Conservation (phyloP, 345 rosid species). For the Arabis alpina region DNA sequence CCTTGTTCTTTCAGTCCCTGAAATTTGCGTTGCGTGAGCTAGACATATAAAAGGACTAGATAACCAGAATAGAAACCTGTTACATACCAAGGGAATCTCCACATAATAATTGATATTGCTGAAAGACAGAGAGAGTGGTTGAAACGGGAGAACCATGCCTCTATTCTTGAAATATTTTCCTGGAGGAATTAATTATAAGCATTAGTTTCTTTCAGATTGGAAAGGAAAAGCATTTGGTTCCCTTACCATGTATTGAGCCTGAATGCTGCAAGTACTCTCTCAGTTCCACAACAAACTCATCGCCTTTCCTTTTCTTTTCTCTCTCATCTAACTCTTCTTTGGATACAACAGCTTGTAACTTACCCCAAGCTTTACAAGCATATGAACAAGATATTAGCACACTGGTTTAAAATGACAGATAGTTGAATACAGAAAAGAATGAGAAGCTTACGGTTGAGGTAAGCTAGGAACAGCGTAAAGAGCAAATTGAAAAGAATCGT, state of each 20-base stretch:
- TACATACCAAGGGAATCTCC: conserved; percentile 81
- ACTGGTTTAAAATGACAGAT: conserved; percentile 1
- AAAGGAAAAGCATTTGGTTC: conserved; percentile 18
- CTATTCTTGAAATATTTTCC: conserved; percentile 87
- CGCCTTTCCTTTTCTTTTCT: conserved; percentile 83
- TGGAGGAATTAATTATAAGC: conserved; percentile 38
- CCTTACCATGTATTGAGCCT: conserved; percentile 68
- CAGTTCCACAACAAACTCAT: conserved; percentile 67
- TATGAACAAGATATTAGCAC: conserved; percentile 19
- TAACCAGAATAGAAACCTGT: conserved; percentile 18
- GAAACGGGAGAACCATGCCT: conserved; percentile 99
- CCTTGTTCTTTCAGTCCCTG: conserved; percentile 98
- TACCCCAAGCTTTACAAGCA: conserved; percentile 66
- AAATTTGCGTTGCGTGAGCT: conserved; percentile 30
- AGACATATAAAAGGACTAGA: conserved; percentile 23
- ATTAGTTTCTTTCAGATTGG: conserved; percentile 25
- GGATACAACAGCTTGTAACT: conserved; percentile 84
- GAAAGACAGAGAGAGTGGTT: conserved; percentile 91
- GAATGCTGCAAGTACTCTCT: conserved; percentile 85
- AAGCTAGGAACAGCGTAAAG: conserved; percentile 73
- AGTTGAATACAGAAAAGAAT: conserved; percentile 24
- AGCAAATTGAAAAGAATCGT: conserved; percentile 71
- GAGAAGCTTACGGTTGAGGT: conserved; percentile 79
- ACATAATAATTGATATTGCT: conserved; percentile 86
- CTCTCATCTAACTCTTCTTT: conserved; percentile 87